phyloP scores from a whole-genome alignment of 2,329 filamentous ascomycete genomes.

The Ophiostoma australiae region DNA sequence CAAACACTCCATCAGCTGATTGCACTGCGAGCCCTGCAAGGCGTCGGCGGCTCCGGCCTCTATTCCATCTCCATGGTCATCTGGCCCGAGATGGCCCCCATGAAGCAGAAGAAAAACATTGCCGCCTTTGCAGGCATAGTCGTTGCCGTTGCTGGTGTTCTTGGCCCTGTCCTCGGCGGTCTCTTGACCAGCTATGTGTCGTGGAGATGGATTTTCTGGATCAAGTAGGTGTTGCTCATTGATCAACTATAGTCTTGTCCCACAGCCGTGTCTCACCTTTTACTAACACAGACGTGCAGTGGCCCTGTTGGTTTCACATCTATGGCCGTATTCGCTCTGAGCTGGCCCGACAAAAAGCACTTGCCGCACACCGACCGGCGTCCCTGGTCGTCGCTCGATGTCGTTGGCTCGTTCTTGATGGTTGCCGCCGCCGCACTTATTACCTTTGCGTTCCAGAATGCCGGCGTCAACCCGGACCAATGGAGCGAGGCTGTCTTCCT shows the following conservation, averaged over 20 bases:
- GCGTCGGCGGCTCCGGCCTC: conserved; percentile 50
- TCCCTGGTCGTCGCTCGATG: conserved; percentile 49
- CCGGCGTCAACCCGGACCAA: conserved; percentile 35
- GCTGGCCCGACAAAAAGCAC: conserved; percentile 46
- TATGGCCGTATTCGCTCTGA: conserved; percentile 43
- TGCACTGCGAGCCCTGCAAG: conserved; percentile 46
- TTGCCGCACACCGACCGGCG: conserved; percentile 38
- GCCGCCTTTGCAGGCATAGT: conserved; percentile 47
- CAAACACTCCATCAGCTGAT: conserved; percentile 44
- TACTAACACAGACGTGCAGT: conserved; percentile 33
- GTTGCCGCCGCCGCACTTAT: conserved; percentile 51
- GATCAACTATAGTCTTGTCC: neutral
- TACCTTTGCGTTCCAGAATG: conserved; percentile 55
- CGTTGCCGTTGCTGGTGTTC: conserved; percentile 45
- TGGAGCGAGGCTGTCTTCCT: conserved; percentile 44
- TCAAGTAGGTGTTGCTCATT: conserved; percentile 43
- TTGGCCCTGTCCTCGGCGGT: conserved; percentile 50
- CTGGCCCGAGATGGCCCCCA: conserved; percentile 47
- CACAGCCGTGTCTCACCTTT: neutral
- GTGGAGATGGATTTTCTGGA: conserved; percentile 57
- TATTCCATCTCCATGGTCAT: conserved; percentile 55
- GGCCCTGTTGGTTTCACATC: conserved; percentile 48
- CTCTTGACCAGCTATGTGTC: conserved; percentile 45
- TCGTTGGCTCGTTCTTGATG: conserved; percentile 49
- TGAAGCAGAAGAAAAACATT: conserved; percentile 40